phyloP scores from a whole-genome alignment of 129 eudicot genomes.

The Cynara cardunculus region DNA sequence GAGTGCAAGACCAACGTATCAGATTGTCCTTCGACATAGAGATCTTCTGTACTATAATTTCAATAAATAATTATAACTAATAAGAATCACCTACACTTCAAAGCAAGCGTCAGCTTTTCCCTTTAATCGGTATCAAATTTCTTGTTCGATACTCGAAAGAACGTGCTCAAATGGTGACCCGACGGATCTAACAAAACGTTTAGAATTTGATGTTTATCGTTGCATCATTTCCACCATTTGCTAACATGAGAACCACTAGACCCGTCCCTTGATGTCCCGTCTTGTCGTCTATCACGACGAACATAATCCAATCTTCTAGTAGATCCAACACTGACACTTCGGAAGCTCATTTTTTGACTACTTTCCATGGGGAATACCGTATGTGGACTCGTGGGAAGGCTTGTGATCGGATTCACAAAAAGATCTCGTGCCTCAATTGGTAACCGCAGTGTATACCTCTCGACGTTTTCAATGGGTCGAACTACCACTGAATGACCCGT shows the following conservation, averaged over 20 bases:
- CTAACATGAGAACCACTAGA: constrained; percentile 1
- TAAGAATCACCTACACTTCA: not conserved
- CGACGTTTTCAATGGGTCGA: constrained; percentile 37
- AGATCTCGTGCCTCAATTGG: constrained; percentile 45
- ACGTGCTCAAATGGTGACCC: constrained; percentile 31
- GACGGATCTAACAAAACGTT: constrained; percentile 19
- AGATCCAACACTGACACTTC: constrained; percentile 39
- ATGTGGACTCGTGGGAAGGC: constrained; percentile 18
- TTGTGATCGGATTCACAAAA: constrained; percentile 21
- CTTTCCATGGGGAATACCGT: constrained; percentile 18
- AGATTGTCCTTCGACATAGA: not conserved
- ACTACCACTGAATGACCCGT: constrained; percentile 52
- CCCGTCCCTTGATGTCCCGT: constrained; percentile 29
- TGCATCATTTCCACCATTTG: not conserved
- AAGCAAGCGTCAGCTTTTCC: constrained; percentile 9
- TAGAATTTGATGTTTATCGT: not conserved
- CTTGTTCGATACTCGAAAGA: constrained; percentile 12
- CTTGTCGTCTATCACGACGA: constrained; percentile 3
- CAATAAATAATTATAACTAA: not conserved
- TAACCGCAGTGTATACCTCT: constrained; percentile 58
- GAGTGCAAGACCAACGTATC: not conserved
- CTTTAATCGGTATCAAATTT: constrained; percentile 25
- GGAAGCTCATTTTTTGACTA: constrained; percentile 33
- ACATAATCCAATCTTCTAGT: constrained; percentile 10
- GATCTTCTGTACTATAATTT: not conserved